Evolutionary conservation across 2,329 filamentous ascomycete genomes (phyloP), one percentile per base, ranked within the genome.

Genomic region (Xylariaceae sp.): DNA sequence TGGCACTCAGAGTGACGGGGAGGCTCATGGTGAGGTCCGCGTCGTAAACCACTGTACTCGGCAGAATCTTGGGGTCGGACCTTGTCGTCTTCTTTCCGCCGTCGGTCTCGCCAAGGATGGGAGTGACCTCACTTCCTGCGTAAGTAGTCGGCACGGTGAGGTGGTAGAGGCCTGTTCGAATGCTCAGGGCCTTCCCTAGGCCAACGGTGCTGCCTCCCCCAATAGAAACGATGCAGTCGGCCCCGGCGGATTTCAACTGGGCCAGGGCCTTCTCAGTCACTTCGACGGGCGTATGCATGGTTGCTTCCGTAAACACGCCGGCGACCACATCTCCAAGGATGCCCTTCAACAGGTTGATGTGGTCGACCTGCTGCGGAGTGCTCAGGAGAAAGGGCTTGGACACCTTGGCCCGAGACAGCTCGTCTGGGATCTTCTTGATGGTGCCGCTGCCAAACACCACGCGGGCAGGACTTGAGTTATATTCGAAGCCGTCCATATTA

Each of bases 131-230:
- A 39, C 69, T 74, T 3, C 72, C 72, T 5, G 73, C 68, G 47
- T 77, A 78, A 1, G 73, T 76, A 3, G 73, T 77, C n/a, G 74
- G 72, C 31, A 78, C 69, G 38, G 65, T 69, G 36, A 76, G 63
- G 49, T 76, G 71, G 16, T 63, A 64, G 22, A 75, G 47, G 0
- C 68, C 69, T 2, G 69, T 74, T 12, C 69, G 65, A 37, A 74
- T 61, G 40, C 64, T 67, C 39, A 77, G 65, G 2, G 72, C 72
- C 45, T 77, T 77, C 4, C 73, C 72, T n/a, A 81, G 56, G 1
- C 77, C 76, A 33, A 73, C 74, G 0, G 74, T 77, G 46, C 70
- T 76, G 27, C 76, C 76, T 29, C 75, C 76, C 10, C 75, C 75
- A 44, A 80, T 72, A 13, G 71, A 77, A 22, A 78, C 57, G 19